Base-by-base conservation (phyloP, 2,329 filamentous ascomycete genomes). In the Claviceps maximensis region DNA sequence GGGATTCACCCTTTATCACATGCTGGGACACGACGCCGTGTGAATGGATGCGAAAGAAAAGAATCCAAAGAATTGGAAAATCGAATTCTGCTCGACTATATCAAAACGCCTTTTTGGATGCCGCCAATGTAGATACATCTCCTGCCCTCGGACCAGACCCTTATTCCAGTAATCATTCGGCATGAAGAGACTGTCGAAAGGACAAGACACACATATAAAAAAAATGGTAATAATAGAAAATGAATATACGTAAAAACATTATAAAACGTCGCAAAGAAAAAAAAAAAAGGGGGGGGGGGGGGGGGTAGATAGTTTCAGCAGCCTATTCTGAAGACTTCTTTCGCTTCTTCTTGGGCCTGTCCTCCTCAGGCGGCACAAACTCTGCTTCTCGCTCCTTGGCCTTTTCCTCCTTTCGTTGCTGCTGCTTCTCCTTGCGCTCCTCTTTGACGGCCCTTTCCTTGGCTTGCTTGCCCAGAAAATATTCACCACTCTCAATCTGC, bases 401-500 rank as follows among this genome's bases (percentile, higher is more conserved):
- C 78, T 88, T 94, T 68, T 94, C 88, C 58, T 86, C 85, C 76
- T 89, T 91, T 75, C 90, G 91, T 69, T 82, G 77, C 70, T 82
- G 86, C 73, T 95, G 90, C 69, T 86, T 84, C 67, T 94, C 89
- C 64, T 88, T 79, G 59, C 89, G 77, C 63, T 88, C 86, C 65
- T 91, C 85, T 69, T 86, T 83, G 47, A 77, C 82, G 52, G 84
- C 86, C 56, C 90, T 78, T 63, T 95, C 88, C 77, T 95, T 95
- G 55, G 89, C 90, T 64, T 90, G 83, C 75, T 95, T 95, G 65
- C 84, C 84, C 65, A 98, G 71, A 70, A 97, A 97, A 73, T 95
- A 98, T 73, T 97, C 91, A 71, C 93, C 91, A 62, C 82, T 90
- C 76, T 98, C 93, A 74, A 98, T 95, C 78, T 98, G 91, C 70